phyloP scores from a whole-genome alignment of 73 alveolate species.

The Uronychia setigera region DNA sequence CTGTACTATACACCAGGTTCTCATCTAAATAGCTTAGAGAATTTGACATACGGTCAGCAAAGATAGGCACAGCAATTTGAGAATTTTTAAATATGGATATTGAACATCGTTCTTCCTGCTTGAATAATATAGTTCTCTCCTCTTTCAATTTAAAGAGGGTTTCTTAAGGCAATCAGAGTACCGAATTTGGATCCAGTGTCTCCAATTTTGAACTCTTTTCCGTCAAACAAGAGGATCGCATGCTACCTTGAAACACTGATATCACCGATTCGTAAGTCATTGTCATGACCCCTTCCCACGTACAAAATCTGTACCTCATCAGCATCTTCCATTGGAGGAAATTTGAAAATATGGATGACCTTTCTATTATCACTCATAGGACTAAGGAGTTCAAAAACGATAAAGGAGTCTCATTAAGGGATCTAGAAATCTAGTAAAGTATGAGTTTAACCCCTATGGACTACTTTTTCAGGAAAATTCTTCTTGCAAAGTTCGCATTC shows the following conservation, averaged over 20 bases:
- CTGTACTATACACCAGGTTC: too few relatives aligned
- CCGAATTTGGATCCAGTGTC: background rate
- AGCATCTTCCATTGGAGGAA: background rate
- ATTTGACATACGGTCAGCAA: background rate
- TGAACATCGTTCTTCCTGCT: background rate
- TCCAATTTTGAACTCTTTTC: background rate
- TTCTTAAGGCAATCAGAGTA: background rate
- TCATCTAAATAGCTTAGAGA: too few relatives aligned
- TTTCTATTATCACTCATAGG: background rate
- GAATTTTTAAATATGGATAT: too few relatives aligned
- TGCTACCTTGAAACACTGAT: constrained; percentile 86
- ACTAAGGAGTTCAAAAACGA: background rate
- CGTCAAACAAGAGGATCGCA: constrained; percentile 45
- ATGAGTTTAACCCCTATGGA: background rate
- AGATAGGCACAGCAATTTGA: background rate
- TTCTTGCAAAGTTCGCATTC: constrained; percentile 64
- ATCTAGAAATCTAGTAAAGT: background rate
- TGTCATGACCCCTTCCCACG: constrained; percentile 90
- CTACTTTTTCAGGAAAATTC: background rate
- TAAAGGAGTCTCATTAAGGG: background rate
- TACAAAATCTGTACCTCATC: constrained; percentile 3
- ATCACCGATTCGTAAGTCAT: constrained; percentile 81
- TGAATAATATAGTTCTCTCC: background rate
- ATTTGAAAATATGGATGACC: background rate
- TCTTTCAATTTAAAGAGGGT: background rate